Evolutionary conservation across 2,329 filamentous ascomycete genomes (phyloP), one percentile per base, ranked within the genome.

Genomic region (Fusarium multiceps): DNA sequence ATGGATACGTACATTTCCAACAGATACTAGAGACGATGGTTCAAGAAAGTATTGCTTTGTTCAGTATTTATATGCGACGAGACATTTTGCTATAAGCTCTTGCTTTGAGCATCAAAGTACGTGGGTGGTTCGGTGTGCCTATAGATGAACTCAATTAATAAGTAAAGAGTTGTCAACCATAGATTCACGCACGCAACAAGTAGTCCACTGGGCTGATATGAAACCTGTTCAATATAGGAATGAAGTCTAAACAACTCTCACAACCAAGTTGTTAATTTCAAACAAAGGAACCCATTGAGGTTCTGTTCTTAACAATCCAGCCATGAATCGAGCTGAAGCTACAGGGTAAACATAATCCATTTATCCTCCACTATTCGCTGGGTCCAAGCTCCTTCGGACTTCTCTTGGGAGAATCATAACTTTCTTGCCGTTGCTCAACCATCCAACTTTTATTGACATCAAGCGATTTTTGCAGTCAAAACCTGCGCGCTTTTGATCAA

Each of bases 331-430:
- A 3, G 23, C 8, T 10, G 4, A 14, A 14, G 18, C 37, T 71
- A 14, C 28, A 71, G 68, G 68, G 68, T 71, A 71, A 11, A 13
- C 25, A 21, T 0, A 18, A 9, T 21, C 8, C 12, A 25, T 13
- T 12, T 40, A 21, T 32, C 51, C 37, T 66, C 49, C 61, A 58
- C 45, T 57, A 28, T 46, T 30, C n/a, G 14, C n/a, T 37, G 41
- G 63, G 67, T 45, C 67, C 48, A 62, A 71, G 68, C 68, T 69
- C 53, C 45, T 27, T 40, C 9, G 23, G 49, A 56, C 54, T 71
- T 63, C 41, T 66, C 46, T 23, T 37, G 41, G 47, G 40, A 23
- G 11, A 18, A 42, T 45, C n/a, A 45, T 10, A 48, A 51, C 55
- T 47, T 64, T 23, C 32, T 54, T 32, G 28, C 34, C 49, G 18